Evolutionary conservation across 495 filamentous ascomycete genomes (phyloP).

Genomic region (Penicillium cataractarum): DNA sequence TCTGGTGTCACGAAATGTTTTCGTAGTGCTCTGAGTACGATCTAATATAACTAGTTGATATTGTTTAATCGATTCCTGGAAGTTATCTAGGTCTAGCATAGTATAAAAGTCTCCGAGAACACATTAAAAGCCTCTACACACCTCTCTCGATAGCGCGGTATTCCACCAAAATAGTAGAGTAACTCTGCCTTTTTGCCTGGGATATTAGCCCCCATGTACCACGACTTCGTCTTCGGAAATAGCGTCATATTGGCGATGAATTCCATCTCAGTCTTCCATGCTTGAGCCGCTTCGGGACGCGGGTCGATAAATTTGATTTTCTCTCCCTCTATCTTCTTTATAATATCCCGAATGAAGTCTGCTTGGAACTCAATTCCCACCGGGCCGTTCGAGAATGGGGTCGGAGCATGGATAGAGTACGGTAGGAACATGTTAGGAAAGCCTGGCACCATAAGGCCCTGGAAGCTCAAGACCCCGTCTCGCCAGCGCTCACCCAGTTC

Average conservation of each 20-base stretch:
- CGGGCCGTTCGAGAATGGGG: conserved; percentile 55
- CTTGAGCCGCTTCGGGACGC: conserved; percentile 45
- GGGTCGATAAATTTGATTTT: conserved; percentile 47
- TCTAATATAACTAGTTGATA: too few species aligned
- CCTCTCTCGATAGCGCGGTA: conserved; percentile 22
- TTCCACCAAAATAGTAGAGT: conserved; percentile 40
- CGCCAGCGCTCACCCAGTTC: conserved; percentile 49
- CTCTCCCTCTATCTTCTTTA: conserved; percentile 45
- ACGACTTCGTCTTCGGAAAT: conserved; percentile 42
- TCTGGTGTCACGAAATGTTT: too few species aligned
- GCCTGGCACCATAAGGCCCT: conserved; percentile 50
- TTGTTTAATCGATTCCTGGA: not conserved
- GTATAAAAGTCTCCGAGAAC: not conserved
- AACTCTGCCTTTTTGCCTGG: conserved; percentile 50
- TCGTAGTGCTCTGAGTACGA: too few species aligned
- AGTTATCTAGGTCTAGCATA: not conserved
- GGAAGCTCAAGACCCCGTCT: conserved; percentile 47
- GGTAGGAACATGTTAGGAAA: conserved; percentile 59
- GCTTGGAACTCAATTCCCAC: conserved; percentile 51
- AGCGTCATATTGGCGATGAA: conserved; percentile 47
- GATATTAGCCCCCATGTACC: conserved; percentile 46
- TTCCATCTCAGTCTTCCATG: conserved; percentile 45
- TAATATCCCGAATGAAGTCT: conserved; percentile 52
- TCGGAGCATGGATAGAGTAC: conserved; percentile 53
- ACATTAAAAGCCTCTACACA: conserved; percentile 6